Evolutionary conservation across 2,329 filamentous ascomycete genomes (phyloP).

Genomic region (Colletotrichum spaethianum): DNA sequence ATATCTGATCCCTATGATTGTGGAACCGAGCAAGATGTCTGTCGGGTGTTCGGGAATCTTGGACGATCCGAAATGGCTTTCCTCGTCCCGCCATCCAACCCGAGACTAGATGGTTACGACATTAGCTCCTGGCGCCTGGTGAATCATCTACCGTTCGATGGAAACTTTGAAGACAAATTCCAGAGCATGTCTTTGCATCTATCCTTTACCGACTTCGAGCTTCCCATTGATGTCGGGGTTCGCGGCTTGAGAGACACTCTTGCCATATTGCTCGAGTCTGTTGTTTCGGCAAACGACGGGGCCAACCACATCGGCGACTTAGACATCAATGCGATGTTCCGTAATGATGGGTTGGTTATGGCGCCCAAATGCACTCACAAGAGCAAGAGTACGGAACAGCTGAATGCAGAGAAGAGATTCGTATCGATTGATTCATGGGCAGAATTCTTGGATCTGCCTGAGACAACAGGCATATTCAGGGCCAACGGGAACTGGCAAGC

Average conservation of each 20-base stretch:
- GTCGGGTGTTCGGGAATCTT: neutral
- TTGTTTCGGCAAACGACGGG: neutral
- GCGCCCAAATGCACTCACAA: neutral
- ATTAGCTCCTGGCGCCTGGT: neutral
- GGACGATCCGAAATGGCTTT: neutral
- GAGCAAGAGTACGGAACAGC: neutral
- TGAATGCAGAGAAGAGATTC: no score
- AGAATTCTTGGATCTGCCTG: no score
- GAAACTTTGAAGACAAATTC: neutral
- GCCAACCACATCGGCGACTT: no score
- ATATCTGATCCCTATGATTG: neutral
- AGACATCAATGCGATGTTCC: neutral
- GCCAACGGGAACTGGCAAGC: no score
- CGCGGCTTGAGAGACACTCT: no score
- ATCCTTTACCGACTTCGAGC: neutral
- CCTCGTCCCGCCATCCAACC: neutral
- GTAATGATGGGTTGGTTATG: neutral
- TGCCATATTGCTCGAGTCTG: neutral
- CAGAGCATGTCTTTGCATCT: neutral
- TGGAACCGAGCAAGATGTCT: neutral
- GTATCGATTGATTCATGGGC: no score
- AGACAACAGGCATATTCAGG: no score
- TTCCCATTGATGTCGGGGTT: neutral
- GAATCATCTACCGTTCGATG: neutral
- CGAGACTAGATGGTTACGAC: neutral